These are phyloP conservation scores for Prunus salicina DNA, from an alignment of 306 rosid species.

Conservation along the genomic window DNA sequence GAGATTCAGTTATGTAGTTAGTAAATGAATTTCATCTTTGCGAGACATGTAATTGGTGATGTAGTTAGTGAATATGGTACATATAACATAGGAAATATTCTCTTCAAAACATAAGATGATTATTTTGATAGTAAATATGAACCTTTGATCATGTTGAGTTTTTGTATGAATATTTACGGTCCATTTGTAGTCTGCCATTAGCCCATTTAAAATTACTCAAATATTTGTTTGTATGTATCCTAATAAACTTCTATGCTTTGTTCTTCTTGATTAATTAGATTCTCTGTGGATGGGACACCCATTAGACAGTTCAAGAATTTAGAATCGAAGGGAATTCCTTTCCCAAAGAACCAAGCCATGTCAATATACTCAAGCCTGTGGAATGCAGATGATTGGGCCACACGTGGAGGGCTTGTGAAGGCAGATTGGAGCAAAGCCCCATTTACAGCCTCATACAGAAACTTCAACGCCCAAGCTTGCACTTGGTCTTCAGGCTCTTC, in stretches of 20 bases:
- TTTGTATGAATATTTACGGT: neutral
- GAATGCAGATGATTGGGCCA: conserved; percentile 65
- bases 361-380: conserved; percentile 54
- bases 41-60: neutral
- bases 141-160: neutral
- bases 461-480: conserved; percentile 21
- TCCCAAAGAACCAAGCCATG: conserved; percentile 57
- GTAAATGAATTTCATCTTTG: neutral
- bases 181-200: neutral
- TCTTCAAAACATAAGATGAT: no score
- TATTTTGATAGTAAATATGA: neutral
- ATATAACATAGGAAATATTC: neutral
- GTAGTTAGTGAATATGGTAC: neutral
- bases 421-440: conserved; percentile 67
- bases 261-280: conserved; percentile 17
- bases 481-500: conserved; percentile 19
- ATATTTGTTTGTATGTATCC: neutral
- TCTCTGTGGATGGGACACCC: conserved; percentile 60
- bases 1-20: neutral
- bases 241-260: neutral
- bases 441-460: conserved; percentile 51
- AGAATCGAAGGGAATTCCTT: conserved; percentile 50
- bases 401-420: conserved; percentile 61
- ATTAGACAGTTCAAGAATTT: conserved; percentile 63
- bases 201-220: neutral